Base-by-base conservation (phyloP, 441 rosid genomes). In the Syzygium syzygioides region DNA sequence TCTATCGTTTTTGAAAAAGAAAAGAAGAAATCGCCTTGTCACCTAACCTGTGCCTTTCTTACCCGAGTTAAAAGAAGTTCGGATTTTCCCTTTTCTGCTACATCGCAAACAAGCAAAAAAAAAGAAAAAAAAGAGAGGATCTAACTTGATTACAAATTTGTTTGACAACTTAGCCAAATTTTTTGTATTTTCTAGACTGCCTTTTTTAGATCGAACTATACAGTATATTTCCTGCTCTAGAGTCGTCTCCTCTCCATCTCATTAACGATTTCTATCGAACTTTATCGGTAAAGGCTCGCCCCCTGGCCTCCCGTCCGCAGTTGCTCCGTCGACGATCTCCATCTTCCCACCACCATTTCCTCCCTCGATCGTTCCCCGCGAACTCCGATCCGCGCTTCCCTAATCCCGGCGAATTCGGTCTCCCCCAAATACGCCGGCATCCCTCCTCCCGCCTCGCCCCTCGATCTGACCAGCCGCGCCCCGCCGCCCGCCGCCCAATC, bases 51-150 rank as follows among this genome's bases (percentile, higher is more conserved):
- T 62, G 5, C 19, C 71, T 62, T n/a, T 5, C 37, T 30, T 64
- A 7, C 20, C 2, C 5, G 37, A 64, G 23, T 30, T 64, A 64
- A 30, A 64, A 30, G 7, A 45, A 23, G 20, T 64, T 30, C 3
- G 0, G 20, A 14, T 0, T 64, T 64, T n/a, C 15, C 11, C 37
- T 30, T 14, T 64, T n/a, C 3, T 0, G 1, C 6, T 30, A 15
- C 0, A 0, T 18, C 9, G 3, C 17, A 5, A n/a, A n/a, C 14
- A 41, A 41, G 9, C 8, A n/a, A 60, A 28, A 0, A 28, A 6
- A n/a, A 14, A 13, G 12, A 6, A 60, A 28, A 2, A 2, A 62
- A 0, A 6, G 2, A n/a, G 19, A n/a, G 19, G 9, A 14, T n/a
- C 11, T 30, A 62, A 64, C 37, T 15, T 7, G 48, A 45, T 45